phyloP scores from a whole-genome alignment of 1,284 basidiomycete species.

The Somion occarium region DNA sequence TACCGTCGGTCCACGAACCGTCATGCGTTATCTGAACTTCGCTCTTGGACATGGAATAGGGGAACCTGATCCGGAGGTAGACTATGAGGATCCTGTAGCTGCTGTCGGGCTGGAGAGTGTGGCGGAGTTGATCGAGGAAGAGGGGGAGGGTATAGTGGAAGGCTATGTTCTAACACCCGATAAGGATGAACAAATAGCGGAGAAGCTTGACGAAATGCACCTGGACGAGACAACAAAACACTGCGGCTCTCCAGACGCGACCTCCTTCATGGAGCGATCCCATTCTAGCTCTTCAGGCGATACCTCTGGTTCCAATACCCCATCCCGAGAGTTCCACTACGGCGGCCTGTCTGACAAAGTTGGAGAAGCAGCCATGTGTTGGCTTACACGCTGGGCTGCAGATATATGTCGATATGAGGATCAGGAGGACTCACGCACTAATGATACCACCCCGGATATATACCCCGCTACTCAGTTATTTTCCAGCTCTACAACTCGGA shows the following conservation, averaged over 20 bases:
- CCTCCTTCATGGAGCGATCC: conserved; percentile 1
- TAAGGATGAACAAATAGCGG: conserved; percentile 1
- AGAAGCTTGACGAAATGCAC: conserved; percentile 19
- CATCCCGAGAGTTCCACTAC: conserved; percentile 34
- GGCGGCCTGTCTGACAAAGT: conserved; percentile 86
- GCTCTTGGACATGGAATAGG: conserved; percentile 75
- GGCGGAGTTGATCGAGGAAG: conserved; percentile 43
- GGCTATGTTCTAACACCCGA: neutral
- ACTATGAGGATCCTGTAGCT: conserved; percentile 41
- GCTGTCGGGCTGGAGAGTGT: conserved; percentile 70
- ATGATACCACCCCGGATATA: neutral
- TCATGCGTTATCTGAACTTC: conserved; percentile 77
- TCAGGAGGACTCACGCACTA: conserved; percentile 8
- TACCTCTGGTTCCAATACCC: neutral
- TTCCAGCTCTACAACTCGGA: conserved; percentile 6
- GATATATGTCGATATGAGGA: conserved; percentile 75
- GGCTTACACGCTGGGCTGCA: conserved; percentile 82
- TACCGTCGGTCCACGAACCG: conserved; percentile 78
- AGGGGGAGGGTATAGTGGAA: neutral
- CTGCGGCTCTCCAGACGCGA: conserved; percentile 6
- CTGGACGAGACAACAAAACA: conserved; percentile 20
- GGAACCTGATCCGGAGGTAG: conserved; percentile 30
- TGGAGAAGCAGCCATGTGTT: conserved; percentile 85
- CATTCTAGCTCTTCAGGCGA: conserved; percentile 13
- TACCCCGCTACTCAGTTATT: neutral